Base-by-base conservation (phyloP, 371 early-diverging fungal species). In the Nematocida sp. region DNA sequence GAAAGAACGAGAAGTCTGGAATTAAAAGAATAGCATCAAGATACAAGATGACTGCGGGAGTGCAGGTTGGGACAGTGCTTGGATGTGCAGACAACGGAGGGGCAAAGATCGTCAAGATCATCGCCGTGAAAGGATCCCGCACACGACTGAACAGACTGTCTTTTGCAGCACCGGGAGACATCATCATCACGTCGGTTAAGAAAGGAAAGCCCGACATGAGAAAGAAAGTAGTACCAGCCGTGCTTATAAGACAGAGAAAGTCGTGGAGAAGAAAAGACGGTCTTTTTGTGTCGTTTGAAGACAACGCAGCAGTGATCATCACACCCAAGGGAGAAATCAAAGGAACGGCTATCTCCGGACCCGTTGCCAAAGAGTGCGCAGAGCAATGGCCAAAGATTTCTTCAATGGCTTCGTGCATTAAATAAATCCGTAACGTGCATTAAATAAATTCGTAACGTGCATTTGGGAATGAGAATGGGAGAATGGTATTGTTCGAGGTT, bases 341-440 rank as follows among this genome's bases (percentile, higher is more conserved):
- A 89, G 99, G 98, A 79, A 92, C 95, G 55, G 96, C 95, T 78
- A 96, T 99, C 85, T 92, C 95, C 80, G 99, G 99, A 62, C 96
- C 98, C 82, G 95, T 99, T 79, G 95, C 93, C 80, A 96, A 96
- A 89, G 99, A 99, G 87, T 96, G 96, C 86, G 95, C 96, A 76
- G 98, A 96, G 84, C 87, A 95, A 84, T 99, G 98, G 99, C 96
- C 98, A 80, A 94, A 95, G 90, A 95, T 99, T 86, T 96, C 97
- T 76, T 94, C 95, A 76, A 87, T 90, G 81, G 83, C 82, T 37
- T n/a, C 77, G 1, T 56, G 66, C 58, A 67, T 64, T 41, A 65
- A 65, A 37, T 76, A 74, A n/a, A n/a, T n/a, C n/a, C n/a, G n/a
- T n/a, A n/a, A 64, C n/a, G n/a, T n/a, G n/a, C n/a, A n/a, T n/a